phyloP scores from a whole-genome alignment of 106 monocot genomes.

The Ottelia alismoides region DNA sequence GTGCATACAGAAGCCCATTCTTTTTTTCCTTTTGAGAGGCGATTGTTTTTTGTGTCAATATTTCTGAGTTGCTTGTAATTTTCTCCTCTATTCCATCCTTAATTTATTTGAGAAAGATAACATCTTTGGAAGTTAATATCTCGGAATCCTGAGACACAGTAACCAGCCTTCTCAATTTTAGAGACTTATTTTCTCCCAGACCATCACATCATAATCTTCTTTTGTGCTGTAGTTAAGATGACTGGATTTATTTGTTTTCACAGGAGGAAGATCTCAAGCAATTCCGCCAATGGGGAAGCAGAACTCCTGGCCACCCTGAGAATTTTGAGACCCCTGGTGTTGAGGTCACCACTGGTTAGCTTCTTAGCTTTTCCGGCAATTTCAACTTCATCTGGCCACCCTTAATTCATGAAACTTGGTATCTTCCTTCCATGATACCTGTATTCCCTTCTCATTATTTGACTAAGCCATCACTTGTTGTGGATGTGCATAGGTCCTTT shows the following conservation, averaged over 20 bases:
- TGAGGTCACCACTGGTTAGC: constrained; percentile 94
- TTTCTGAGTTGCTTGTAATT: too few relatives aligned
- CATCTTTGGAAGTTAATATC: too few relatives aligned
- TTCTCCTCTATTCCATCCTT: too few relatives aligned
- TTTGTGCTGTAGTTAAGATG: background rate
- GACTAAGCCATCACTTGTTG: background rate
- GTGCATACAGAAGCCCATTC: too few relatives aligned
- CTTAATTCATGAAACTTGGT: background rate
- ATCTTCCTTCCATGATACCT: background rate
- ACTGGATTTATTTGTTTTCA: too few relatives aligned
- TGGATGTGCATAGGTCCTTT: constrained; percentile 43
- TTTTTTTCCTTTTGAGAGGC: too few relatives aligned
- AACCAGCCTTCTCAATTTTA: background rate
- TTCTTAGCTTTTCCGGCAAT: too few relatives aligned
- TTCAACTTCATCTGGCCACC: background rate
- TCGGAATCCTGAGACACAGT: too few relatives aligned
- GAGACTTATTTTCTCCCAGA: too few relatives aligned
- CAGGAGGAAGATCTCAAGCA: constrained; percentile 74
- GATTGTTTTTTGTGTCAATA: too few relatives aligned
- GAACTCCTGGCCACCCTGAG: constrained; percentile 93
- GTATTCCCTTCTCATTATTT: background rate
- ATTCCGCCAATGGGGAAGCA: constrained; percentile 93
- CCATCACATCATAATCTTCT: too few relatives aligned
- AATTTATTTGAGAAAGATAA: too few relatives aligned
- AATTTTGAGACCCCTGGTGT: constrained; percentile 87